phyloP scores from a whole-genome alignment of 2,329 filamentous ascomycete species.

The Aspergillus flavus region DNA sequence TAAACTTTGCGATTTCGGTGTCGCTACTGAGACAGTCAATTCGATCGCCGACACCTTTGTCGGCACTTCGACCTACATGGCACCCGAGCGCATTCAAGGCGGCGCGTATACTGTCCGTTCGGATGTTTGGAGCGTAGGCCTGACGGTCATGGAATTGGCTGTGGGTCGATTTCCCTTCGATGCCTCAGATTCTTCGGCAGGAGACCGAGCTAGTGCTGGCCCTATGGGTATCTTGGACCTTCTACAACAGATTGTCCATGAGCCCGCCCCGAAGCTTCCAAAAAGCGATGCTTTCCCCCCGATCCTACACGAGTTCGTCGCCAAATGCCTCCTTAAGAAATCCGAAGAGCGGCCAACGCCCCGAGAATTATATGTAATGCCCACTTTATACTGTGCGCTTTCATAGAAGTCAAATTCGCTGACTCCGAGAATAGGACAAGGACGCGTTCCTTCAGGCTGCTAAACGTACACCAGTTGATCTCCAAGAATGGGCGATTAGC shows the following conservation, averaged over 20 bases:
- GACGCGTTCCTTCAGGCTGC: constrained; percentile 95
- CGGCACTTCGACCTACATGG: constrained; percentile 99
- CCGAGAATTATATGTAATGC: constrained; percentile 82
- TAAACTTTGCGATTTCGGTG: constrained; percentile 97
- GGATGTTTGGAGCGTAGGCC: constrained; percentile 96
- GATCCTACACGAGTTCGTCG: constrained; percentile 95
- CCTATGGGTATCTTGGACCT: constrained; percentile 95
- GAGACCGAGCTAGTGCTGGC: constrained; percentile 64
- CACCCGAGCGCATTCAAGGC: constrained; percentile 94
- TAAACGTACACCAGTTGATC: constrained; percentile 91
- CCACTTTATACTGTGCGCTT: background rate
- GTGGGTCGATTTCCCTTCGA: constrained; percentile 97
- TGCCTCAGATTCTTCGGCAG: constrained; percentile 75
- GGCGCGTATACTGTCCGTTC: constrained; percentile 97
- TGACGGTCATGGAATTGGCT: constrained; percentile 94
- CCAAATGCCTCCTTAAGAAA: constrained; percentile 90
- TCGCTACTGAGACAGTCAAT: constrained; percentile 97
- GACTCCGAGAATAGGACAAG: constrained; percentile 64
- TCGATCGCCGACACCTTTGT: constrained; percentile 98
- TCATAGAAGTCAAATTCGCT: constrained; percentile 18
- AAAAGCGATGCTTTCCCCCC: constrained; percentile 97
- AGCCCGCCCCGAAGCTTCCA: constrained; percentile 87
- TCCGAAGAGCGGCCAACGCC: constrained; percentile 88
- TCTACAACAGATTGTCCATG: constrained; percentile 95
- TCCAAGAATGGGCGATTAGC: constrained; percentile 89